Base-by-base conservation (phyloP, 208 protist genomes). In the Trypanosoma brucei region DNA sequence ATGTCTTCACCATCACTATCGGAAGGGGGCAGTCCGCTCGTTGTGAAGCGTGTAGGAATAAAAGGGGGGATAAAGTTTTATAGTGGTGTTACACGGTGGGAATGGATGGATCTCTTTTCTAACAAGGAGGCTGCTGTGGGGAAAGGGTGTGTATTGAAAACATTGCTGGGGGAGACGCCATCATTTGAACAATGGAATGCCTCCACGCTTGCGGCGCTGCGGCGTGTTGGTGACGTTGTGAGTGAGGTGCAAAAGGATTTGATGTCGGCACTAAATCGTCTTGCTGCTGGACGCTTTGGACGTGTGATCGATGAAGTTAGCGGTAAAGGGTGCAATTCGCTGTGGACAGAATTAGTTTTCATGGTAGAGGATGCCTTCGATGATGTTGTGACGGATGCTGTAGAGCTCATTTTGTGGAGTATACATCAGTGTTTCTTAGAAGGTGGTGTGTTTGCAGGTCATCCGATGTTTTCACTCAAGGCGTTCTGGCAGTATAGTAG, bases 151-250 rank as follows among this genome's bases (percentile, higher is more conserved):
- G 36, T 33, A 22, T 3, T 4, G 35, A 33, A 37, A 5, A 22
- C 2, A 68, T 44, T 50, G 54, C n/a, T 49, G 34, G 14, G 35
- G 3, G 13, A 44, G 11, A 59, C 48, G 1, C 53, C 55, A 33
- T 56, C 55, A 38, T 62, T 68, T 56, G 55, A 68, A 55, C 55
- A 62, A 36, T 68, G 63, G 63, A 55, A 68, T 36, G 55, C 55
- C 31, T 46, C 58, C n/a, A 33, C 59, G 2, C 42, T 46, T 7
- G 2, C 63, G 3, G 4, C 55, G 7, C 2, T 68, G n/a, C 55
- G 36, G 5, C 45, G 46, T 48, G 55, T 48, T 8, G 55, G 55
- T 11, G 63, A 62, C 37, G 44, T 62, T 1, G 33, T 68, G 2
- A 62, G 30, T 35, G 13, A 54, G 13, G 42, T 55, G 11, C 63